phyloP scores from a whole-genome alignment of 306 rosid genomes.

The Cicer yamashitae region DNA sequence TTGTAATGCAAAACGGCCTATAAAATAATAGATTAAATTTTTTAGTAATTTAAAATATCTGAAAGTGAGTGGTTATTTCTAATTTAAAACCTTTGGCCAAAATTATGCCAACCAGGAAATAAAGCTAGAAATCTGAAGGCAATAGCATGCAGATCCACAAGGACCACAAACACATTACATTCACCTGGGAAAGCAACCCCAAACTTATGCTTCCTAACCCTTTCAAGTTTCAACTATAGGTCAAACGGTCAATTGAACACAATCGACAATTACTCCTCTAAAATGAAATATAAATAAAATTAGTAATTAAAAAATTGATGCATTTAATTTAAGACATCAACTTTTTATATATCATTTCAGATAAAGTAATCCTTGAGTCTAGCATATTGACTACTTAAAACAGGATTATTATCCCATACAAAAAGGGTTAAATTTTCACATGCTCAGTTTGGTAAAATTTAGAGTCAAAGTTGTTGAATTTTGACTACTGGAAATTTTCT shows the following conservation, averaged over 20 bases:
- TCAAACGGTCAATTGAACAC: background rate
- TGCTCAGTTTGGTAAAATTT: background rate
- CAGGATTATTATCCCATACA: background rate
- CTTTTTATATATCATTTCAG: too few species aligned
- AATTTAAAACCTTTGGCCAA: too few species aligned
- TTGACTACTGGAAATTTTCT: background rate
- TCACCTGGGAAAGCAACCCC: background rate
- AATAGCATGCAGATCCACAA: background rate
- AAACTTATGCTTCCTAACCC: conserved; percentile 6
- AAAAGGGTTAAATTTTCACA: background rate
- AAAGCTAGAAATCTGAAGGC: background rate
- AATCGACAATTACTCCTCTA: background rate
- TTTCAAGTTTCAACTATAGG: background rate
- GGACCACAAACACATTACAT: background rate
- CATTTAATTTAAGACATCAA: too few species aligned
- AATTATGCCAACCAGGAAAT: background rate
- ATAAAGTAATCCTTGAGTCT: background rate
- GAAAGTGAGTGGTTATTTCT: too few species aligned
- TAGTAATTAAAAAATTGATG: too few species aligned
- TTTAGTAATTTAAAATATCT: too few species aligned
- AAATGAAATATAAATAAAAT: too few species aligned
- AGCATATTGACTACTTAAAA: background rate
- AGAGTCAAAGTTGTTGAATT: background rate
- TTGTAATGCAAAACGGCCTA: too few species aligned
- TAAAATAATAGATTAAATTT: too few species aligned